phyloP scores from a whole-genome alignment of 352 stramenopile genomes.

The Phytophthora sojae region DNA sequence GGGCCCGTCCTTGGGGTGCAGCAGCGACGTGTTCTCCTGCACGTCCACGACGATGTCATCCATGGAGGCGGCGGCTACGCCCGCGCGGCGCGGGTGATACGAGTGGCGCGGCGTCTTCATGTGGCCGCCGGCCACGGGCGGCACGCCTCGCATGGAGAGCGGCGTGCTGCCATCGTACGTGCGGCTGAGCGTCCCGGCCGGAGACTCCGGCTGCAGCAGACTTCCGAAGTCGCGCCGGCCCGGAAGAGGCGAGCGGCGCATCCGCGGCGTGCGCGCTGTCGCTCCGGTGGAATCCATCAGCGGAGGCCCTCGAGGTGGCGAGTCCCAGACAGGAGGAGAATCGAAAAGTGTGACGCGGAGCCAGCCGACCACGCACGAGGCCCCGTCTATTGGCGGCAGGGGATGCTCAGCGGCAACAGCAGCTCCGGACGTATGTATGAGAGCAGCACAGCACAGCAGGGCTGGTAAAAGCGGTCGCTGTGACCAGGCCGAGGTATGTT shows the following conservation, averaged over 20 bases:
- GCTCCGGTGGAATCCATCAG: conserved; percentile 85
- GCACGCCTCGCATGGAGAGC: conserved; percentile 25
- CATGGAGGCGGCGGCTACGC: conserved; percentile 13
- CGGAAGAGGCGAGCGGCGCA: conserved; percentile 41
- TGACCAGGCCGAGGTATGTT: too few species aligned
- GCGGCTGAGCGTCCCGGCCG: conserved; percentile 27
- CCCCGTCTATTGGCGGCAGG: neutral
- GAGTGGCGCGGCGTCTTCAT: conserved; percentile 66
- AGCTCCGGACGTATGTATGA: conserved; percentile 1
- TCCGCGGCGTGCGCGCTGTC: conserved; percentile 73
- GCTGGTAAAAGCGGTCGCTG: too few species aligned
- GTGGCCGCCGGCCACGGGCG: conserved; percentile 7
- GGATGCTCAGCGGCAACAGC: neutral
- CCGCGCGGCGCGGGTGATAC: conserved; percentile 48
- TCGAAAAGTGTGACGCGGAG: conserved; percentile 30
- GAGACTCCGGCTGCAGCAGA: conserved; percentile 35
- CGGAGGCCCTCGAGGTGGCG: neutral
- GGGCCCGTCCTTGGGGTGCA: conserved; percentile 18
- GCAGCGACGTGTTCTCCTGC: conserved; percentile 27
- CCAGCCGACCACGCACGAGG: conserved; percentile 15
- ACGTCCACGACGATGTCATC: conserved; percentile 46
- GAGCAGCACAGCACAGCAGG: too few species aligned
- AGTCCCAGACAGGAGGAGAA: conserved; percentile 12
- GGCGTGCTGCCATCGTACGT: conserved; percentile 48
- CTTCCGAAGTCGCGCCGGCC: conserved; percentile 29